A percentile compares a stretch with the other conserved stretches of the same genome.
Evolutionary conservation across 768 basidiomycete genomes (phyloP).

Genomic region (Leccinum olivaceopallidum): DNA sequence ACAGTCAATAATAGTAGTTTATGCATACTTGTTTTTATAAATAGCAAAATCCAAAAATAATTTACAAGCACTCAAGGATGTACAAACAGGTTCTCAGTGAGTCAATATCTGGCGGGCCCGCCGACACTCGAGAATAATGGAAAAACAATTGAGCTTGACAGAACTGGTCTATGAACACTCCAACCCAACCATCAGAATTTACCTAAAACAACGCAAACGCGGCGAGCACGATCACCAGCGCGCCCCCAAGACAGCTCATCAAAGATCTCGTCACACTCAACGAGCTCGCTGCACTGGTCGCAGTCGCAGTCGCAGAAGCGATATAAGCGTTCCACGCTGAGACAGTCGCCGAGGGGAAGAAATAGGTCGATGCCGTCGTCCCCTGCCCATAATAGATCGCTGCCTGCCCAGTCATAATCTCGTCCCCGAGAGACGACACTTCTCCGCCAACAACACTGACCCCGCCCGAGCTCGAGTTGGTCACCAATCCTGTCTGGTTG

Average conservation of each 20-base stretch:
- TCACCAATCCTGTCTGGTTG: slow-evolving; percentile 53
- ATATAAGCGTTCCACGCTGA: slow-evolving; percentile 59
- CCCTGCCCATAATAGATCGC: slow-evolving; percentile 55
- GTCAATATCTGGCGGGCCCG: no score
- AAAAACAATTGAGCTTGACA: no score
- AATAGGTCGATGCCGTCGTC: slow-evolving; percentile 49
- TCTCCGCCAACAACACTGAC: slow-evolving; percentile 49
- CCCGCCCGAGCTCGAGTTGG: slow-evolving; percentile 24
- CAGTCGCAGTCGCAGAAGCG: neutral
- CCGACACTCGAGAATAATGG: no score
- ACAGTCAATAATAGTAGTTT: no score
- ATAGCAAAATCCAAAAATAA: no score
- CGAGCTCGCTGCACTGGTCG: slow-evolving; percentile 3
- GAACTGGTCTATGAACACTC: no score
- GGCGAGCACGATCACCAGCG: neutral
- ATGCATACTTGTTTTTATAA: no score
- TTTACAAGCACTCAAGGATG: no score
- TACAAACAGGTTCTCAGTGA: no score
- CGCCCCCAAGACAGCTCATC: neutral
- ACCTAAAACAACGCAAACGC: neutral
- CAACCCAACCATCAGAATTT: no score
- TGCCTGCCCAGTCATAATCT: slow-evolving; percentile 52
- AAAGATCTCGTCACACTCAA: neutral
- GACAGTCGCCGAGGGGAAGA: slow-evolving; percentile 55
- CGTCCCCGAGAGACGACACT: slow-evolving; percentile 42